Evolutionary conservation across 108 stramenopile species (phyloP), one percentile per base, ranked within the genome.

Genomic region (Mayamaea pseudoterrestris): DNA sequence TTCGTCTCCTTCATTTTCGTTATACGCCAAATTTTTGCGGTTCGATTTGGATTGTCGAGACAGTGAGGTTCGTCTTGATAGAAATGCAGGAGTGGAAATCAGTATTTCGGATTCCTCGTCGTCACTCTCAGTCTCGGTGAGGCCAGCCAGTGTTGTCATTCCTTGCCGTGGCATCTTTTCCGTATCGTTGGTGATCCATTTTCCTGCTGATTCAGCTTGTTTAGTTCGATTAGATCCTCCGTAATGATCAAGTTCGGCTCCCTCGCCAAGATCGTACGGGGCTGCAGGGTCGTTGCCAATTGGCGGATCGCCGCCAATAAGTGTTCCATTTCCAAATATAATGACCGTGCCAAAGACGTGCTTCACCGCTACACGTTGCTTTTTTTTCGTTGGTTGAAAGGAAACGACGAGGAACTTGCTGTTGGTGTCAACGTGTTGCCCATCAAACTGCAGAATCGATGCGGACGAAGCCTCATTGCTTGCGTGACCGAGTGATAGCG

Each of bases 341-440:
- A 51, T 9, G 22, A 32, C 50, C 11, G 35, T 26, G 25, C 24
- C 34, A 51, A 51, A 51, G 23, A 51, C 27, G 21, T 51, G 50
- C 31, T 51, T 51, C 21, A 34, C 35, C 23, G 37, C 21, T 2
- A 51, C 36, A 3, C 24, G 17, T 36, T 25, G n/a, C 36, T 51
- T 51, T n/a, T n/a, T n/a, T n/a, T n/a, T n/a, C 14, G 35, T 51
- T 12, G 50, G 50, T 20, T 51, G 50, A 18, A 51, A 3, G 4
- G 50, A 24, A 11, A 51, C 5, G 2, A 51, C 50, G 20, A 51
- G 27, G 27, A 51, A 51, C 18, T 51, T 51, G 50, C 35, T 24
- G 22, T 17, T n/a, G 2, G 50, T 51, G 3, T 9, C 13, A 3
- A 51, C 35, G 3, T 21, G 44, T 44, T 44, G 44, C 14, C 44